Evolutionary conservation across 129 eudicot species (phyloP).

Genomic region (Chrysanthemum makinoi): DNA sequence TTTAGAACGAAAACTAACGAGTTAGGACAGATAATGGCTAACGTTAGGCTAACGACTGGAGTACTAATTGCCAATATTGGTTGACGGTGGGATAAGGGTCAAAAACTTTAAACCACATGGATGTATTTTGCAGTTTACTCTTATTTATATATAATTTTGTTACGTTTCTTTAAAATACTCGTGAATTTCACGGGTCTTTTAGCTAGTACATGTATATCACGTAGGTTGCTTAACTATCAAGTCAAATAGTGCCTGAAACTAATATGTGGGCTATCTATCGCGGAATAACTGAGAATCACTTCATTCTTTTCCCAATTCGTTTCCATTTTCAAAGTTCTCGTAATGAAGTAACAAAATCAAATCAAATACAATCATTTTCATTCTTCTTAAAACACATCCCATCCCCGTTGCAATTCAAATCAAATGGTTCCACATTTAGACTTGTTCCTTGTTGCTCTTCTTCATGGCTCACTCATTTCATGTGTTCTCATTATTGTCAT

Average conservation of each 20-base stretch:
- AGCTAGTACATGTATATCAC: too few relatives aligned
- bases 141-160: too few relatives aligned
- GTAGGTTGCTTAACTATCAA: constrained; percentile 9
- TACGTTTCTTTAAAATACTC: too few relatives aligned
- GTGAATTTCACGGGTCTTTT: too few relatives aligned
- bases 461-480: constrained; percentile 57
- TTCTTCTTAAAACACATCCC: constrained; percentile 9
- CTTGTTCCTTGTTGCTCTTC: constrained; percentile 57
- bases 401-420: neutral
- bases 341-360: neutral
- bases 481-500: constrained; percentile 44
- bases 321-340: constrained; percentile 11
- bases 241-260: constrained; percentile 4
- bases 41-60: too few relatives aligned
- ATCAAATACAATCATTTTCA: neutral
- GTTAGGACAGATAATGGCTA: too few relatives aligned
- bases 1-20: too few relatives aligned
- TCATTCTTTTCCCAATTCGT: constrained; percentile 28
- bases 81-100: too few relatives aligned
- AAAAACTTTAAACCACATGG: too few relatives aligned
- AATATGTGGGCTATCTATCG: neutral
- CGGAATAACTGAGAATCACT: constrained; percentile 30
- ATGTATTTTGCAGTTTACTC: too few relatives aligned
- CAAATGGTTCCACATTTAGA: constrained; percentile 52
- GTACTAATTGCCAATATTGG: too few relatives aligned